phyloP scores from a whole-genome alignment of 2,329 filamentous ascomycete species.

The Penicillium sclerotigenum region DNA sequence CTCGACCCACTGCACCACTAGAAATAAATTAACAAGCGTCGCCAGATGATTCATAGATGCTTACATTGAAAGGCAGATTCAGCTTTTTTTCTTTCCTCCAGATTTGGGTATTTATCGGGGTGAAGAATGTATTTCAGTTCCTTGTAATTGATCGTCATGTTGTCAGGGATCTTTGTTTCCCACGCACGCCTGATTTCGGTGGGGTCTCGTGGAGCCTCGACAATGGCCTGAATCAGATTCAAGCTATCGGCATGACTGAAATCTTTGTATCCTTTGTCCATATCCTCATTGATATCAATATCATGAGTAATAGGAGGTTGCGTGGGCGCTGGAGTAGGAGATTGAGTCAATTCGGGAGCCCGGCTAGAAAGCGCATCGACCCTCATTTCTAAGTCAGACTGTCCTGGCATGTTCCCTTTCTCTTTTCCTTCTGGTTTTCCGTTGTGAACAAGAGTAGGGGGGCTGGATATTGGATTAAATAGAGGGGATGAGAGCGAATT shows the following conservation, averaged over 20 bases:
- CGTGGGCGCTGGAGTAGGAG: background rate
- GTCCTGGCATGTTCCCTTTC: no score
- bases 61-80: background rate
- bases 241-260: background rate
- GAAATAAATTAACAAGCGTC: background rate
- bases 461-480: no score
- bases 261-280: background rate
- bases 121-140: background rate
- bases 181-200: background rate
- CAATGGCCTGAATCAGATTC: background rate
- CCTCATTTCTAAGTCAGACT: no score
- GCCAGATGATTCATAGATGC: background rate
- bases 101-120: constrained; percentile 6
- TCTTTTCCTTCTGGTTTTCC: no score
- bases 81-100: constrained; percentile 2
- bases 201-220: background rate
- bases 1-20: background rate
- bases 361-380: no score
- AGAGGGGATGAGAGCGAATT: no score
- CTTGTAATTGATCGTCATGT: background rate
- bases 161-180: background rate
- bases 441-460: no score
- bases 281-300: background rate
- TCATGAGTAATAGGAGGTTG: background rate
- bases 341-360: background rate